Percentiles rank a stretch among this genome's conserved stretches.
Evolutionary conservation across 176 grass and related monocot genomes (phyloP).

Genomic region (Bolboschoenus planiculmis): DNA sequence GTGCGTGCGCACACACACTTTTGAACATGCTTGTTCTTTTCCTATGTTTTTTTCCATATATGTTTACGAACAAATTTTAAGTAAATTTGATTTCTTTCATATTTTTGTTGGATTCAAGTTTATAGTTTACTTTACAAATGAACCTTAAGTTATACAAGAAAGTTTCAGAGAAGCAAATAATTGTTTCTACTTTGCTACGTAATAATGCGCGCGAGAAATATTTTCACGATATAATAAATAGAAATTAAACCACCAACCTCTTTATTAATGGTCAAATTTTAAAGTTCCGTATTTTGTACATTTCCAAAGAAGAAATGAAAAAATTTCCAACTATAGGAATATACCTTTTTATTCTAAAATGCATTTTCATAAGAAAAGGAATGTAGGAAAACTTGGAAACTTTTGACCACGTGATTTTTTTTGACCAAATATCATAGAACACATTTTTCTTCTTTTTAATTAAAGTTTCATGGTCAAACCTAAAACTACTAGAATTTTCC

Average conservation of each 20-base stretch:
- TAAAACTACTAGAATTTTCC: neutral
- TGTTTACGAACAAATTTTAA: neutral
- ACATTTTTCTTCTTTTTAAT: neutral
- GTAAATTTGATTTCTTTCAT: neutral
- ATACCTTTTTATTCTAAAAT: neutral
- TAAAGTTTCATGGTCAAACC: neutral
- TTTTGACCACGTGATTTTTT: constrained; percentile 16
- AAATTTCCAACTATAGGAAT: neutral
- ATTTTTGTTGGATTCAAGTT: neutral
- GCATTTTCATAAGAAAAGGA: neutral
- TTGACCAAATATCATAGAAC: neutral
- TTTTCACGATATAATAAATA: neutral
- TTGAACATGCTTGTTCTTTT: neutral
- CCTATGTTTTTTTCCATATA: neutral
- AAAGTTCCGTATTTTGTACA: neutral
- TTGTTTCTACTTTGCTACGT: neutral
- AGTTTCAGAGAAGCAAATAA: neutral
- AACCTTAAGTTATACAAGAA: neutral
- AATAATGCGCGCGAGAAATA: neutral
- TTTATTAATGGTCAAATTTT: neutral
- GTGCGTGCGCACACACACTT: too few relatives aligned
- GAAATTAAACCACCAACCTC: neutral
- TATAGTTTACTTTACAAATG: neutral
- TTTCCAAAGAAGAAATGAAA: neutral
- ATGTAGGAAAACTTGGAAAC: neutral